Evolutionary conservation across 2,329 filamentous ascomycete genomes (phyloP).

Genomic region (Ceratocystis albifundus): DNA sequence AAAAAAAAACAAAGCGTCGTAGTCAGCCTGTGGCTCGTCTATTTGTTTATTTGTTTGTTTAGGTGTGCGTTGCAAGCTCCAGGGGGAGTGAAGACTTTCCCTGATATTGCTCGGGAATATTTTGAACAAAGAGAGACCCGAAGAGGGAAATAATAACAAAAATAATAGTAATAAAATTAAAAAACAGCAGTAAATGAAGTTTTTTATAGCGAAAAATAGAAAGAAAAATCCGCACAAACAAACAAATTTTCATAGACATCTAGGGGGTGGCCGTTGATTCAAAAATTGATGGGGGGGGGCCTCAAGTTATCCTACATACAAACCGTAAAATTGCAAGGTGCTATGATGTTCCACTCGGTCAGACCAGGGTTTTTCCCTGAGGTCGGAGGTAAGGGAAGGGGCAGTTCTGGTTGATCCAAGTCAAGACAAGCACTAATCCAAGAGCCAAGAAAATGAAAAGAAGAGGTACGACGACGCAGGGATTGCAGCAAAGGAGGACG

Average conservation of each 20-base stretch:
- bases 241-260: not conserved
- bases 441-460: not conserved
- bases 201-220: too few relatives aligned
- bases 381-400: not conserved
- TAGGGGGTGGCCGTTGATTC: not conserved
- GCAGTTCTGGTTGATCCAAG: not conserved
- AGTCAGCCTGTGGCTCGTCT: too few relatives aligned
- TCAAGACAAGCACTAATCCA: too few relatives aligned
- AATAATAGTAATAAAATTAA: too few relatives aligned
- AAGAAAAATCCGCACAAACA: not conserved
- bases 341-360: constrained; percentile 4
- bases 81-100: too few relatives aligned
- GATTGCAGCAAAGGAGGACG: not conserved
- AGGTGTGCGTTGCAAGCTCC: too few relatives aligned
- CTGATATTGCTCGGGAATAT: too few relatives aligned
- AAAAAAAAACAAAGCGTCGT: too few relatives aligned
- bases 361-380: not conserved
- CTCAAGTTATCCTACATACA: not conserved
- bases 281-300: not conserved
- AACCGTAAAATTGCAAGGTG: constrained; percentile 1
- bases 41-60: too few relatives aligned
- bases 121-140: too few relatives aligned
- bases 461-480: not conserved
- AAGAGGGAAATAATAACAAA: not conserved
- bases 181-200: too few relatives aligned